phyloP scores from a whole-genome alignment of 1,139 yeast genomes.

The Zygoascus sp. region DNA sequence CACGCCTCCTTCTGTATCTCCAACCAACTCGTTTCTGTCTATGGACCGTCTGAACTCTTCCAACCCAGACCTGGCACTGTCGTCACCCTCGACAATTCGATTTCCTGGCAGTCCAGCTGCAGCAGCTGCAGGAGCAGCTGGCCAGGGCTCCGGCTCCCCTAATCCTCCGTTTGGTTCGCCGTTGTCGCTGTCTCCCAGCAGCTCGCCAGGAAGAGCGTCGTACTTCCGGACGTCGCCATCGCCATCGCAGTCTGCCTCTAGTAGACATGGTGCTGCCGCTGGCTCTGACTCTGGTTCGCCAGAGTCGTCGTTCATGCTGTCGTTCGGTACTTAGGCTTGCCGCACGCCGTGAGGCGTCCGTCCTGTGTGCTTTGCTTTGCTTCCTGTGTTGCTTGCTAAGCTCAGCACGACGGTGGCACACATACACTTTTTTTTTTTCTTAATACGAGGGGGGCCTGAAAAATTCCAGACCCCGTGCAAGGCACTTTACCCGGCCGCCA shows the following conservation, averaged over 20 bases:
- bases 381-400: not conserved
- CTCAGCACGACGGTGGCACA: no score
- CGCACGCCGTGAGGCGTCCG: not conserved
- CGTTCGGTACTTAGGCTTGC: constrained; percentile 10
- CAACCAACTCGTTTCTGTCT: not conserved
- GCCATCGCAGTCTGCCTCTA: no score
- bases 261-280: no score
- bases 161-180: constrained; percentile 1
- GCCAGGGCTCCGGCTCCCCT: not conserved
- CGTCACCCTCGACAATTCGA: not conserved
- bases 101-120: not conserved
- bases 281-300: not conserved
- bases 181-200: not conserved
- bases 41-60: not conserved
- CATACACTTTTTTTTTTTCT: no score
- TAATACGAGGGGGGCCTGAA: not conserved
- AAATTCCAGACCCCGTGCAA: not conserved
- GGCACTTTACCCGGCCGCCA: not conserved
- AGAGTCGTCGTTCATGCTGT: constrained; percentile 9
- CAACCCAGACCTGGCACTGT: not conserved
- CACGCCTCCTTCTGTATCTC: not conserved
- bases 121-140: not conserved
- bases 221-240: not conserved
- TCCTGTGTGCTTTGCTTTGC: not conserved
- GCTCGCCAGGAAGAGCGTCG: not conserved